Conservation (phyloP, 2,329 filamentous ascomycete species). For the Stemphylium lycopersici region DNA sequence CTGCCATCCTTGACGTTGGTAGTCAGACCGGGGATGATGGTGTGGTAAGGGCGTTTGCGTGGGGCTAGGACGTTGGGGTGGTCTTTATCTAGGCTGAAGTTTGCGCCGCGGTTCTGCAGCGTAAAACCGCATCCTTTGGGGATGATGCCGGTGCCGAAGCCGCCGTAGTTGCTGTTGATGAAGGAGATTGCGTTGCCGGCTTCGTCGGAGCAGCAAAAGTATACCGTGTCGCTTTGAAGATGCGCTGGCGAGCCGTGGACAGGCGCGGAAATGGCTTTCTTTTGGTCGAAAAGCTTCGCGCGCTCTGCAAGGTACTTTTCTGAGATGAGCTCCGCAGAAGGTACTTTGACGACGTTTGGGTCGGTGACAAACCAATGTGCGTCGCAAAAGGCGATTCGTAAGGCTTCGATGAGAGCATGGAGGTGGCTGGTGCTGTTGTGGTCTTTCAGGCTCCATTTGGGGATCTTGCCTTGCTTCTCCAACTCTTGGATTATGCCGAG, state of each 20-base stretch:
- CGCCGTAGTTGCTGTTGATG: slow-evolving; percentile 93
- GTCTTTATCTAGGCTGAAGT: slow-evolving; percentile 73
- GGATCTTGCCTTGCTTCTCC: slow-evolving; percentile 75
- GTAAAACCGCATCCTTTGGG: slow-evolving; percentile 88
- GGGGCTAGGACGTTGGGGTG: slow-evolving; percentile 85
- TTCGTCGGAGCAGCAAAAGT: slow-evolving; percentile 83
- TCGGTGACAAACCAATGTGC: slow-evolving; percentile 90
- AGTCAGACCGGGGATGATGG: slow-evolving; percentile 91
- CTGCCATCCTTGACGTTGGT: slow-evolving; percentile 76
- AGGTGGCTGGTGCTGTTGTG: slow-evolving; percentile 79
- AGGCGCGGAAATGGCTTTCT: slow-evolving; percentile 59
- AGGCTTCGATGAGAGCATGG: slow-evolving; percentile 84
- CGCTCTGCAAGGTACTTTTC: slow-evolving; percentile 76
- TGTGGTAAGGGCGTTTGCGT: slow-evolving; percentile 91
- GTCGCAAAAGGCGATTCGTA: slow-evolving; percentile 90
- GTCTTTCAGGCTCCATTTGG: slow-evolving; percentile 70
- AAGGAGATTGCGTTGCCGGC: slow-evolving; percentile 91
- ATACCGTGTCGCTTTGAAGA: slow-evolving; percentile 89
- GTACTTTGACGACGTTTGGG: slow-evolving; percentile 73
- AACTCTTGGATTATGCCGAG: slow-evolving; percentile 89
- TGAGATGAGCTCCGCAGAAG: slow-evolving; percentile 71
- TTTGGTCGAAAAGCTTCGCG: slow-evolving; percentile 64
- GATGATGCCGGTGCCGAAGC: slow-evolving; percentile 87
- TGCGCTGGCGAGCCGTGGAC: slow-evolving; percentile 78
- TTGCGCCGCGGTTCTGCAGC: slow-evolving; percentile 89